Base-by-base conservation (phyloP, 257 asterid genomes). In the Solanum sejunctum region DNA sequence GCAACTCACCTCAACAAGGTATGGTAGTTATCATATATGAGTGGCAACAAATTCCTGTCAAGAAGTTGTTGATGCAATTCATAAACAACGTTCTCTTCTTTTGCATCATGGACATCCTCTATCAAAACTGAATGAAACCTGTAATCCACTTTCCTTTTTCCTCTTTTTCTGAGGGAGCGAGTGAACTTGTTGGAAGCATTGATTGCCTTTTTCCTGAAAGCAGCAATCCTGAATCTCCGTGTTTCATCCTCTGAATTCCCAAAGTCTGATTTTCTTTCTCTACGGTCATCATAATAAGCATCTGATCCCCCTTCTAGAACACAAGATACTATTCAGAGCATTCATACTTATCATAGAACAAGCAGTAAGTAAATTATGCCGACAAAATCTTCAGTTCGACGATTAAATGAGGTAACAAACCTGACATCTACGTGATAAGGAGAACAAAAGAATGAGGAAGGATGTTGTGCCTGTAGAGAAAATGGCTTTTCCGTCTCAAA, bases 141-240 rank as follows among this genome's bases (percentile, higher is more conserved):
- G 82, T 85, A 94, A 88, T 93, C 98, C 85, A 94, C 93, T 89
- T 94, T 96, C 90, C 93, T 90, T 86, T 94, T 96, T 87, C 99
- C 96, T 85, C 98, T 90, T 87, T 90, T 93, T 86, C 89, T 94
- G 69, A 96, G 91, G 73, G 99, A 93, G 87, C 93, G 97, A 8
- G 98, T 90, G 83, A 96, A 90, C 93, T 92, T 96, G 91, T 89
- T 96, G 58, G 99, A 96, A 70, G 99, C 99, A 89, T 86, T 84
- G 87, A 96, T 78, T 82, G 99, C 99, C 90, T 90, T 96, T 88
- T 92, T 94, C 93, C 89, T 94, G 70, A 96, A 86, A 85, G 87
- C 89, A 45, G 96, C 96, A 23, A 94, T 94, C 88, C 86, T 93
- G 55, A 93, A 92, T 84, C 94, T 90, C 87, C 96, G 89, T 70